phyloP scores from a whole-genome alignment of 257 asterid genomes.

The Nicotiana knightiana region DNA sequence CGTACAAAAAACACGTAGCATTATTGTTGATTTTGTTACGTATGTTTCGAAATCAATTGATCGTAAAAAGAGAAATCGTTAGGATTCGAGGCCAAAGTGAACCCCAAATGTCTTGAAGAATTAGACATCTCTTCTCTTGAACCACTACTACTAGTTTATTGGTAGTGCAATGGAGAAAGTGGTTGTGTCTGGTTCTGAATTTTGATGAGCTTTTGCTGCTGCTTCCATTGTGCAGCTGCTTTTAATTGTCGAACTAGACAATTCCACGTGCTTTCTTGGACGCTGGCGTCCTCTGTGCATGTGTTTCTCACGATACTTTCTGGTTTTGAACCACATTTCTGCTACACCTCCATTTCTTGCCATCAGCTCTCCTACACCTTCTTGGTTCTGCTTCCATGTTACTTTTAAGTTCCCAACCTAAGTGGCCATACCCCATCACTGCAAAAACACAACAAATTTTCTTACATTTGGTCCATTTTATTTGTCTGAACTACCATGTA shows the following conservation, averaged over 20 bases:
- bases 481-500: not conserved
- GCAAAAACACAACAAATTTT: not conserved
- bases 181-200: not conserved
- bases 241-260: not conserved
- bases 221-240: not conserved
- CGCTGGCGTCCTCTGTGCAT: constrained; percentile 14
- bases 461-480: not conserved
- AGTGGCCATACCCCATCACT: constrained; percentile 5
- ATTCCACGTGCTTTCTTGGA: constrained; percentile 8
- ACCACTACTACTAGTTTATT: not conserved
- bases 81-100: not conserved
- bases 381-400: constrained; percentile 18
- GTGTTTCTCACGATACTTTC: constrained; percentile 25
- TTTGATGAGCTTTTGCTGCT: not conserved
- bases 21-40: not conserved
- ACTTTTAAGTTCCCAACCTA: not conserved
- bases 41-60: not conserved
- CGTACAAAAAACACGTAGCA: not conserved
- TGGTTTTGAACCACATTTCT: constrained; percentile 15
- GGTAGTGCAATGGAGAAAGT: not conserved
- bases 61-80: not conserved
- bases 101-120: not conserved
- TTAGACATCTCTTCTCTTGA: not conserved
- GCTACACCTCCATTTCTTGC: constrained; percentile 32
- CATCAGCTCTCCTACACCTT: constrained; percentile 31